A percentile compares a stretch with the other conserved stretches of the same genome.
Conservation (phyloP, 495 filamentous ascomycete genomes). For the Hypoxylon crocopeplum region DNA sequence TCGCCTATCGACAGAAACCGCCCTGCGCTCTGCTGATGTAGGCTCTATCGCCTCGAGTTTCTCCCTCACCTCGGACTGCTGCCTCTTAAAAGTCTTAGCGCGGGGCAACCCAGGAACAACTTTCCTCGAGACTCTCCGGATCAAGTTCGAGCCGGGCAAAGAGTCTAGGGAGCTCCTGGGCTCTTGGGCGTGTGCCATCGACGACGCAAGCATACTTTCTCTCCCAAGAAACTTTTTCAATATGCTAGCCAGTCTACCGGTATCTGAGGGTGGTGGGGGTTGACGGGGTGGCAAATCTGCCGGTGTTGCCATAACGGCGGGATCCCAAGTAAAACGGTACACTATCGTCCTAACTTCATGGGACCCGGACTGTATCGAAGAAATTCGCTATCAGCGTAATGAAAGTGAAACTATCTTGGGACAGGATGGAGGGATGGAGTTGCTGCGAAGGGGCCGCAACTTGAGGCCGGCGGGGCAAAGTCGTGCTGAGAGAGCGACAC, state of each 20-base stretch:
- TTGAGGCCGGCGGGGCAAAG: slow-evolving; percentile 16
- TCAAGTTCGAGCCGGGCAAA: slow-evolving; percentile 49
- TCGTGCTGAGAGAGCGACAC: slow-evolving; percentile 4
- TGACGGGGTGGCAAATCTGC: slow-evolving; percentile 25
- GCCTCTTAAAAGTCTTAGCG: slow-evolving; percentile 77
- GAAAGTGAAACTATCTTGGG: slow-evolving; percentile 7
- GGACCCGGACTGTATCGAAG: slow-evolving; percentile 12
- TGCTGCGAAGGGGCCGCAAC: not conserved
- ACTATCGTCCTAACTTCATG: slow-evolving; percentile 32
- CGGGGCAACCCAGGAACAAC: slow-evolving; percentile 83
- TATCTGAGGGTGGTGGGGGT: slow-evolving; percentile 32
- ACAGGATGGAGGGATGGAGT: not conserved
- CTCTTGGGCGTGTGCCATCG: slow-evolving; percentile 29
- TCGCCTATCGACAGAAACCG: slow-evolving; percentile 75
- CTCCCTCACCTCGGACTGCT: slow-evolving; percentile 79
- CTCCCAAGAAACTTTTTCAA: slow-evolving; percentile 46
- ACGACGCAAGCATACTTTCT: slow-evolving; percentile 25
- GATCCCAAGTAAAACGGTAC: slow-evolving; percentile 7
- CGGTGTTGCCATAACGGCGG: slow-evolving; percentile 32
- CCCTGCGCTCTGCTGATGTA: slow-evolving; percentile 69
- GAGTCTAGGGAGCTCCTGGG: slow-evolving; percentile 37
- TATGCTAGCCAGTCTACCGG: slow-evolving; percentile 34
- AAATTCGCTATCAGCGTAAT: slow-evolving; percentile 10
- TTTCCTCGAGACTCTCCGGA: slow-evolving; percentile 66
- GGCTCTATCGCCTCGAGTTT: slow-evolving; percentile 69